Base-by-base conservation (phyloP, 495 filamentous ascomycete genomes). In the Amorphotheca resinae region DNA sequence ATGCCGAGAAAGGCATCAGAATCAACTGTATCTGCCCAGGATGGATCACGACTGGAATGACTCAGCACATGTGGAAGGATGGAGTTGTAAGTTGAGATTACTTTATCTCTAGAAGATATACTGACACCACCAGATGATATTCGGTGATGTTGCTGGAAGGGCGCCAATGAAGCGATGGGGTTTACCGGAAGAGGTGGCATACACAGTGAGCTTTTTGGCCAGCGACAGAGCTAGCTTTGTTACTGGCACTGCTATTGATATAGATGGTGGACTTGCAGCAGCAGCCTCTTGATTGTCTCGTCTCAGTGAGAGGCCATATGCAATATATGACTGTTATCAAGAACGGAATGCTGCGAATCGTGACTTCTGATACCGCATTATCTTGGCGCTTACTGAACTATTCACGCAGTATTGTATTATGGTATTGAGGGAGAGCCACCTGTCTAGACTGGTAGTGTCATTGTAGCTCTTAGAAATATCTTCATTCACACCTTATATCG, bases 11-110 rank as follows among this genome's bases (percentile, higher is more conserved):
- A 38, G 64, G 67, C 4, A 83, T 88, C 36, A 59, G 79, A 12
- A 73, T 82, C 4, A 88, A 88, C 45, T 74, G 65, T 26, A 64
- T 88, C n/a, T 73, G 66, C 31, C 82, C 82, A 0, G 82, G 83
- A 6, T 86, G 39, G 33, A 48, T 43, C 23, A 38, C 38, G 16
- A 48, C 46, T 6, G 7, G 11, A 22, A 38, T 43, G 32, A 38
- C 33, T 11, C n/a, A 47, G 14, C 9, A 2, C 1, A 11, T 34
- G 7, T 38, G 21, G 14, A 30, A 35, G 15, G 40, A 2, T 31
- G 16, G 12, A 17, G 33, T 23, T 9, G 26, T 26, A 33, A 22
- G 25, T 33, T n/a, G 4, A n/a, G n/a, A n/a, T 9, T 17, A 9
- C 6, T 14, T 26, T 38, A 35, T 7, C 7, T 14, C 34, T 32